Evolutionary conservation across 805 yeast genomes (phyloP).

Genomic region (Barnettozyma sp.): DNA sequence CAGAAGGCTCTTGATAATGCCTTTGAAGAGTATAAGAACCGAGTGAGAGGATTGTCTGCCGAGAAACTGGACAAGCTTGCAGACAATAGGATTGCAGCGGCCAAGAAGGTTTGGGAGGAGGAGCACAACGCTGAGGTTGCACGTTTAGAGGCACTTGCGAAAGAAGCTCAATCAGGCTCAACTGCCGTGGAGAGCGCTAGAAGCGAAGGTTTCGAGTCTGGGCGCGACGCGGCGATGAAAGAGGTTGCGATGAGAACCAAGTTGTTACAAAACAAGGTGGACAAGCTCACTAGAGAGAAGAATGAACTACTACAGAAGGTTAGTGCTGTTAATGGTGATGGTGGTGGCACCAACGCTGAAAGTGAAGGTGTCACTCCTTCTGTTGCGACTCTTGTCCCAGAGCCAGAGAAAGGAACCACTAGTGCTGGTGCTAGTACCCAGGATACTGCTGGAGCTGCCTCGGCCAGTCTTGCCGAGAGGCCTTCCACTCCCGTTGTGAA

Average conservation of each 20-base stretch:
- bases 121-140: slow-evolving; percentile 26
- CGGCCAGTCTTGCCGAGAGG: no score
- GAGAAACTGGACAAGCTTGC: slow-evolving; percentile 27
- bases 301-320: slow-evolving; percentile 29
- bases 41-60: slow-evolving; percentile 33
- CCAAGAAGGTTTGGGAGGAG: slow-evolving; percentile 24
- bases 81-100: slow-evolving; percentile 24
- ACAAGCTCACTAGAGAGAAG: slow-evolving; percentile 31
- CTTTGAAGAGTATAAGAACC: slow-evolving; percentile 24
- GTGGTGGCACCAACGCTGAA: background rate
- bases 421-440: no score
- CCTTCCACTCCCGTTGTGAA: no score
- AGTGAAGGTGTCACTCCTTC: background rate
- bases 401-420: no score
- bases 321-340: background rate
- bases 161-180: slow-evolving; percentile 6
- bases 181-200: slow-evolving; percentile 21
- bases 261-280: slow-evolving; percentile 37
- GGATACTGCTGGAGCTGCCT: no score
- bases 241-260: slow-evolving; percentile 34
- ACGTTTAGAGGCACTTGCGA: slow-evolving; percentile 23
- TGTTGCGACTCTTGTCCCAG: background rate
- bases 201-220: slow-evolving; percentile 17
- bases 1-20: slow-evolving; percentile 19
- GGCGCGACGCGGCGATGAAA: slow-evolving; percentile 23